Base-by-base conservation (phyloP, 2,329 filamentous ascomycete genomes). In the Microthyrium microscopicum region DNA sequence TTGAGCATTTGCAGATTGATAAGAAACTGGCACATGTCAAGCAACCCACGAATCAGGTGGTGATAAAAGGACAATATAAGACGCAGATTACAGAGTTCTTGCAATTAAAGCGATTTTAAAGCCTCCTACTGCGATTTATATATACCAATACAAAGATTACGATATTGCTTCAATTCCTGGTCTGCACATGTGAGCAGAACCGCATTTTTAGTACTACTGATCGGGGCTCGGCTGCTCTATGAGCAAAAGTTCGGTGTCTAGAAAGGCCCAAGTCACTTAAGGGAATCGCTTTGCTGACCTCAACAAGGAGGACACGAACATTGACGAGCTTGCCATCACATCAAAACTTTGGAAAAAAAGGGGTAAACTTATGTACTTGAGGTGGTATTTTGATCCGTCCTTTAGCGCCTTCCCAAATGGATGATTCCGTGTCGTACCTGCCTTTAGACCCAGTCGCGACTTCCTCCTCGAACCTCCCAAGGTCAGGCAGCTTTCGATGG, bases 31-130 rank as follows among this genome's bases (percentile, higher is more conserved):
- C 75, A 26, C 58, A 52, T 41, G 60, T 76, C 29, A 74, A 73
- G 49, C 50, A 53, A 22, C 57, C 76, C 32, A 92, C 78, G 28
- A 66, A 68, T 32, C 77, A 93, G 46, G 67, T 95, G 33, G 60
- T 77, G 40, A 61, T 92, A 41, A 82, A 76, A 26, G 38, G 36
- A 15, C 27, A 30, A 22, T 25, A 29, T 20, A 35, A 35, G n/a
- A 11, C 15, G 6, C 18, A 29, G 26, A 26, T 38, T 4, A 16
- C 22, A 11, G 20, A 21, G 15, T 38, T 38, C 26, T 17, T 38
- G 33, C 18, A 26, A 16, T 25, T 20, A 27, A 38, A 36, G 26
- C 26, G 31, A 3, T 38, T 38, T 28, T 38, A 31, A 38, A 7
- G 7, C 8, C 9, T 25, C 9, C 24, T 16, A 24, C 7, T 32